Base-by-base conservation (phyloP, 176 grass and related monocot species). In the Oryza punctata region DNA sequence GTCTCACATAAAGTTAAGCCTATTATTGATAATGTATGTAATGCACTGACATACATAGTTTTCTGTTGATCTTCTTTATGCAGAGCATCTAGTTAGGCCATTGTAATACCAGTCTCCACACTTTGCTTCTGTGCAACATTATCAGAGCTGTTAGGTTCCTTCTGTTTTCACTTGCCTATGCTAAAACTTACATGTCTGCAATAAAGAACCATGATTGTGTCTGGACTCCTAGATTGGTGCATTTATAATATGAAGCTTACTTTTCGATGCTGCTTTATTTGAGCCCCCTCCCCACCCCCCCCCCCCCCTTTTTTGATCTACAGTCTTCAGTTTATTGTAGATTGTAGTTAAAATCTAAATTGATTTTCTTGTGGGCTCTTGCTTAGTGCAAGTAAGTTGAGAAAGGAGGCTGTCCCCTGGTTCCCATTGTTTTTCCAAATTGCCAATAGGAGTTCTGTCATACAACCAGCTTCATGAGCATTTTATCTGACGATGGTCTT, bases 51-150 rank as follows among this genome's bases (percentile, higher is more conserved):
- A 63, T 4, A 32, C 12, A 7, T 65, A 47, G 19, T 65, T 74
- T 65, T 47, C 10, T 46, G 10, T 35, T 7, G 26, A 30, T 47
- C 25, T 73, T 47, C 25, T 73, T 33, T 24, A 46, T 79, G 67
- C 15, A 65, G 63, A 41, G 61, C 45, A 49, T 76, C 37, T 76
- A 40, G 47, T 82, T 54, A 35, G 1, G 16, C 30, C 45, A 2
- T 1, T 7, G 1, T 14, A 67, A 63, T 83, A 27, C 3, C 65
- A 52, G 15, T 73, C 29, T 86, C 78, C 73, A 8, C 12, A 61
- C 47, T 78, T 86, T 67, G 14, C 19, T 89, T 79, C 14, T 68
- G n/a, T 45, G 37, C 69, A 68, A 69, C 37, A 64, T 63, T 46
- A 37, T 40, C 5, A 23, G 21, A 29, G 84, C 8, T 29, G 47